Conservation (phyloP, 1,284 basidiomycete species). For the Ceratobasidium sp. region DNA sequence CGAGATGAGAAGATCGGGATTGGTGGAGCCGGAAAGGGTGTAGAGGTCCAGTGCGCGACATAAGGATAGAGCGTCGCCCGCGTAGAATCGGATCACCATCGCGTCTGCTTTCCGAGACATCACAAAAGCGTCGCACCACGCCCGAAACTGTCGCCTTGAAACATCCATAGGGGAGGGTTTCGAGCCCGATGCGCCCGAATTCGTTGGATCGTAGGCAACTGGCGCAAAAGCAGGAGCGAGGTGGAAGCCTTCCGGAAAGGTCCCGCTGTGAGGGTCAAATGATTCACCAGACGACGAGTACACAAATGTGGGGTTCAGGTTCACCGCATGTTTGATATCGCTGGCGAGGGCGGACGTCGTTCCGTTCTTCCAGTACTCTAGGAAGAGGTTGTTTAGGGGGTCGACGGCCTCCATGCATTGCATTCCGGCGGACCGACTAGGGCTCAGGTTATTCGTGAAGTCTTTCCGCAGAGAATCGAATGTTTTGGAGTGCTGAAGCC, state of each 20-base stretch:
- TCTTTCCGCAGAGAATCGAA: background rate
- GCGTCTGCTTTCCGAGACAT: too few relatives aligned
- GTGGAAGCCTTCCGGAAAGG: conserved; percentile 6
- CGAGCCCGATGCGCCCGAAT: background rate
- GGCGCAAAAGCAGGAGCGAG: background rate
- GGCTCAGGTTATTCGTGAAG: background rate
- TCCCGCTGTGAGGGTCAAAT: background rate
- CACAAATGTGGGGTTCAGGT: background rate
- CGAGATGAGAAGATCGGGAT: background rate
- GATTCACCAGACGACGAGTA: background rate
- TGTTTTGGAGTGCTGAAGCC: background rate
- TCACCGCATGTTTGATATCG: background rate
- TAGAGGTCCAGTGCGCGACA: background rate
- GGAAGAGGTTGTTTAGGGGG: background rate
- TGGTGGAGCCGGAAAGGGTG: background rate
- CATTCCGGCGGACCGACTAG: conserved; percentile 10
- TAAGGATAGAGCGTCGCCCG: background rate
- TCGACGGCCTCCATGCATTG: background rate
- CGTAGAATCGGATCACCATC: background rate
- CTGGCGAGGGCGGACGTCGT: background rate
- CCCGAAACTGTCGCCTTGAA: background rate
- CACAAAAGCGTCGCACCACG: background rate
- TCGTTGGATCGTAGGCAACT: background rate
- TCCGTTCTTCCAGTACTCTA: conserved; percentile 7
- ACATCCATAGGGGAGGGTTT: background rate